phyloP scores from a whole-genome alignment of 2,329 filamentous ascomycete species.

The Sporothrix phasma region DNA sequence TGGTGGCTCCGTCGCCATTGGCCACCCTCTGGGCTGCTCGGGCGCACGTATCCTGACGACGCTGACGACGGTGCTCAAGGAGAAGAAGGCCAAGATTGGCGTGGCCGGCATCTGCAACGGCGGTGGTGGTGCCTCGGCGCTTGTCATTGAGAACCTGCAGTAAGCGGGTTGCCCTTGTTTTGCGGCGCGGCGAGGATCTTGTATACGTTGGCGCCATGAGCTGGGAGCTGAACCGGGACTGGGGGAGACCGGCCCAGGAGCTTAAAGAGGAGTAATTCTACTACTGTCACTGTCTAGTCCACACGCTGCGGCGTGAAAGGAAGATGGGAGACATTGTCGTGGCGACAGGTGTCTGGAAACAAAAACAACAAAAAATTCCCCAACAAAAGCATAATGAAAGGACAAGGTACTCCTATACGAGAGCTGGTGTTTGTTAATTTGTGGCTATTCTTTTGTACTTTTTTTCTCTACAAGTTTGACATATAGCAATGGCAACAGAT shows the following conservation, averaged over 20 bases:
- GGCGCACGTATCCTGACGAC: constrained; percentile 91
- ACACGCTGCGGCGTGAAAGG: neutral
- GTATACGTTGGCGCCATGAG: too few species aligned
- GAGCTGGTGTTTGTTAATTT: neutral
- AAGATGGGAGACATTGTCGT: neutral
- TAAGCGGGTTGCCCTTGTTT: constrained; percentile 26
- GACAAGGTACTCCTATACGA: neutral
- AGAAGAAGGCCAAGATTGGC: constrained; percentile 89
- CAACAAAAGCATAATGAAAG: constrained; percentile 7
- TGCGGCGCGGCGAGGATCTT: neutral
- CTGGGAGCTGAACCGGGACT: neutral
- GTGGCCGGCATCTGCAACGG: constrained; percentile 96
- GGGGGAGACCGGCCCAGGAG: neutral
- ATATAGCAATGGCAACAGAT: constrained; percentile 12
- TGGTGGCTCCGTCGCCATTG: constrained; percentile 89
- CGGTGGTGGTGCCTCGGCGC: constrained; percentile 85
- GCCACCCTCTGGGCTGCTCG: constrained; percentile 87
- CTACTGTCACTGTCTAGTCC: too few species aligned
- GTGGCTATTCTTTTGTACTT: neutral
- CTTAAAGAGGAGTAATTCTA: neutral
- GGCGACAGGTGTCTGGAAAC: neutral
- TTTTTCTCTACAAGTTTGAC: neutral
- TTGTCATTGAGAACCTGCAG: constrained; percentile 73
- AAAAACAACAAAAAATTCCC: neutral
- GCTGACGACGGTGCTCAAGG: constrained; percentile 73